These are phyloP conservation scores for Aspergillus flavus DNA, from an alignment of 2,329 filamentous ascomycete genomes.

Conservation along the genomic window DNA sequence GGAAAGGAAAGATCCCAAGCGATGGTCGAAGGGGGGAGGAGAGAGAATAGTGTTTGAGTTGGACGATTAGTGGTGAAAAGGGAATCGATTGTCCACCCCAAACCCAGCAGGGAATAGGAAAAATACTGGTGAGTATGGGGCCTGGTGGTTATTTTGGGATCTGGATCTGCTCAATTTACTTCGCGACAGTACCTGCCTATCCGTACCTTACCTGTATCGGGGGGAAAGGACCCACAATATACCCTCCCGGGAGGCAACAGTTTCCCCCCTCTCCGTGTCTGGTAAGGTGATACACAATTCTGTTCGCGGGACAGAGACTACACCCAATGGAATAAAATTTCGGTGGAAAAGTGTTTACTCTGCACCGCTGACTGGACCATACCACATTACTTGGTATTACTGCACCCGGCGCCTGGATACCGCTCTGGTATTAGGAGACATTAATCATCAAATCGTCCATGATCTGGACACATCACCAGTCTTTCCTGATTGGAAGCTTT, in stretches of 20 bases:
- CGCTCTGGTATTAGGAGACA: background rate
- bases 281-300: constrained; percentile 2
- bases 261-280: background rate
- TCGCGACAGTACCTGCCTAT: constrained; percentile 13
- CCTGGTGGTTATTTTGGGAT: constrained; percentile 35
- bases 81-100: constrained; percentile 28
- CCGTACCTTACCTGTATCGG: constrained; percentile 14
- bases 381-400: constrained; percentile 9
- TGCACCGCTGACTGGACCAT: background rate
- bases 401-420: constrained; percentile 1
- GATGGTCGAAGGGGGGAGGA: constrained; percentile 34
- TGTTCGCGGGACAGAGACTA: background rate
- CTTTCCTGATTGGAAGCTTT: constrained; percentile 10
- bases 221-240: constrained; percentile 1
- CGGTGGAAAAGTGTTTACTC: background rate
- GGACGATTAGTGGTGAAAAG: constrained; percentile 27
- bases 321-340: background rate
- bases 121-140: constrained; percentile 20
- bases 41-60: constrained; percentile 27
- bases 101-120: constrained; percentile 23
- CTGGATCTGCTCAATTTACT: constrained; percentile 25
- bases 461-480: constrained; percentile 4
- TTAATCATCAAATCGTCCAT: constrained; percentile 1
- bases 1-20: constrained; percentile 22
- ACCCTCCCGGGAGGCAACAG: background rate